These are phyloP conservation scores for Penicillium arizonense DNA, from an alignment of 495 filamentous ascomycete genomes.

Conservation along the genomic window DNA sequence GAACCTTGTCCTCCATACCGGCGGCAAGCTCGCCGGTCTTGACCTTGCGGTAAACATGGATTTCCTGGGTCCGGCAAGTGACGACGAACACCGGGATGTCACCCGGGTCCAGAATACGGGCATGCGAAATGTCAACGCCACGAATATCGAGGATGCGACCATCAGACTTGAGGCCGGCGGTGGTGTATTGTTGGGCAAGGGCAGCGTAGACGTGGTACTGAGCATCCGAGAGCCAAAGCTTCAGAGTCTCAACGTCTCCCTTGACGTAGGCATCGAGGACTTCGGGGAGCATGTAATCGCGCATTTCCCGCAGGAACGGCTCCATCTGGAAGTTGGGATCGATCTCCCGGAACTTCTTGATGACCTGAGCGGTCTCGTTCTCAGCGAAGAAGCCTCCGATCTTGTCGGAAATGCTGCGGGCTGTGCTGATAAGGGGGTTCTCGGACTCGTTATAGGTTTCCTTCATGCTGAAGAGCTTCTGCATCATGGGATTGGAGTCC, in stretches of 20 bases:
- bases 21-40: constrained; percentile 88
- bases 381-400: constrained; percentile 96
- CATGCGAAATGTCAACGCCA: constrained; percentile 85
- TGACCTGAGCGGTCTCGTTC: constrained; percentile 94
- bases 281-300: constrained; percentile 97
- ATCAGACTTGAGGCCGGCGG: constrained; percentile 88
- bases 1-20: constrained; percentile 98
- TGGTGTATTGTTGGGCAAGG: constrained; percentile 89
- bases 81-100: constrained; percentile 97
- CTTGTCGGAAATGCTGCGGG: constrained; percentile 88
- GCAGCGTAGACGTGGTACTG: constrained; percentile 95
- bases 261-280: constrained; percentile 98
- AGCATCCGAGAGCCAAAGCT: constrained; percentile 91
- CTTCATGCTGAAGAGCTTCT: constrained; percentile 80
- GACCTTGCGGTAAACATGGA: constrained; percentile 90
- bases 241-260: constrained; percentile 86
- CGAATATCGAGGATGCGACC: constrained; percentile 93
- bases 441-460: constrained; percentile 90
- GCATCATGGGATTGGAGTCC: constrained; percentile 84
- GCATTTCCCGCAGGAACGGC: constrained; percentile 87
- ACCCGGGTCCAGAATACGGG: constrained; percentile 91
- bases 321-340: constrained; percentile 95
- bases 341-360: constrained; percentile 97
- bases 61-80: constrained; percentile 94
- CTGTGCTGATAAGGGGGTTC: constrained; percentile 90